These are phyloP conservation scores for Neolentinus lepideus DNA, from an alignment of 1,284 basidiomycete genomes.

Conservation along the genomic window DNA sequence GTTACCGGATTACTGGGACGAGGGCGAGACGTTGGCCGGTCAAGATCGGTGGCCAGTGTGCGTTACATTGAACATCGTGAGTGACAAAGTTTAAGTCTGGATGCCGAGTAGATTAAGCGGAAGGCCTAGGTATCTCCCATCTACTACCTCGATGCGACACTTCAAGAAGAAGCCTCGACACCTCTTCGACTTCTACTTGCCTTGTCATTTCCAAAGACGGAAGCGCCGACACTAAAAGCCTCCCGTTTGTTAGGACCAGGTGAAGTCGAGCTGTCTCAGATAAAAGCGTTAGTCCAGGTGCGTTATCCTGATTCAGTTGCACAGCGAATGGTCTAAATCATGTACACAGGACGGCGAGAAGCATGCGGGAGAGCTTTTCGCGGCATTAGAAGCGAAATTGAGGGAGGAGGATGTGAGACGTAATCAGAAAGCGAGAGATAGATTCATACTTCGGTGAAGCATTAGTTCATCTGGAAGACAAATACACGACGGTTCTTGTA, in stretches of 20 bases:
- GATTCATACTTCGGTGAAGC: background rate
- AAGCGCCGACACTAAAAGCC: constrained; percentile 38
- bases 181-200: constrained; percentile 50
- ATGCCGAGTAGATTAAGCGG: background rate
- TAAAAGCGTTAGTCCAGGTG: constrained; percentile 50
- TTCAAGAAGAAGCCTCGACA: constrained; percentile 53
- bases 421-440: constrained; percentile 24
- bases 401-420: constrained; percentile 26
- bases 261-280: constrained; percentile 36
- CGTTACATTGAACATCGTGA: constrained; percentile 68
- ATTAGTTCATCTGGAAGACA: background rate
- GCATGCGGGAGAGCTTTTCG: constrained; percentile 26
- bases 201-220: constrained; percentile 44
- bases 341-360: constrained; percentile 25
- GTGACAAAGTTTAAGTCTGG: constrained; percentile 15
- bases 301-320: constrained; percentile 4
- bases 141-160: constrained; percentile 65
- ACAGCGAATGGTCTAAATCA: background rate
- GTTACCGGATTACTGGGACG: constrained; percentile 78
- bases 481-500: background rate
- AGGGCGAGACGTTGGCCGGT: constrained; percentile 57
- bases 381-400: constrained; percentile 26
- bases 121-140: constrained; percentile 36
- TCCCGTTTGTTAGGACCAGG: constrained; percentile 57
- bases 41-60: constrained; percentile 65